These are phyloP conservation scores for Penicillium sp. DNA, from an alignment of 2,329 filamentous ascomycete species.

Conservation along the genomic window DNA sequence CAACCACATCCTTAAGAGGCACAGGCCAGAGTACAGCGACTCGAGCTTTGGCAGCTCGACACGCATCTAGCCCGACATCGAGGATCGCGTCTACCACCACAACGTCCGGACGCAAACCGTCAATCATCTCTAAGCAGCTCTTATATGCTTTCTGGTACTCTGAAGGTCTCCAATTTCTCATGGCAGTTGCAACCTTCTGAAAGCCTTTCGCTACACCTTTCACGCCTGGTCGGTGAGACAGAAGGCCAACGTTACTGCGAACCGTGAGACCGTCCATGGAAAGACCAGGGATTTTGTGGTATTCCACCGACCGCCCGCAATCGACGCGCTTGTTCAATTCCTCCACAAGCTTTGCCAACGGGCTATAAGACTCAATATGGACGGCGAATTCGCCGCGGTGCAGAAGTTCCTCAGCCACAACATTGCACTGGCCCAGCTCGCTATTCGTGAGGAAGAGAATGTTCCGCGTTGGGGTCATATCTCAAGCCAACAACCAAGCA, in stretches of 20 bases:
- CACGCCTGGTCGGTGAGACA: slow-evolving; percentile 37
- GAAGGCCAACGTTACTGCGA: slow-evolving; percentile 28
- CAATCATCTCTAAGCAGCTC: slow-evolving; percentile 42
- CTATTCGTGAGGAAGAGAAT: slow-evolving; percentile 50
- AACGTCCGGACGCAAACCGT: slow-evolving; percentile 41
- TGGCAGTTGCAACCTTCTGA: slow-evolving; percentile 28
- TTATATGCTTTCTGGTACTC: slow-evolving; percentile 47
- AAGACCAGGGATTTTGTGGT: slow-evolving; percentile 38
- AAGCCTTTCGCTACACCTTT: slow-evolving; percentile 38
- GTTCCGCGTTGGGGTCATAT: slow-evolving; percentile 19
- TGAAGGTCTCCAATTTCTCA: slow-evolving; percentile 40
- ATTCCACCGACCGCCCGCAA: slow-evolving; percentile 17
- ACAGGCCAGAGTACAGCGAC: slow-evolving; percentile 50
- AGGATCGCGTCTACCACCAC: slow-evolving; percentile 50
- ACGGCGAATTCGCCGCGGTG: slow-evolving; percentile 41
- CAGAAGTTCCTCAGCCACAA: slow-evolving; percentile 45
- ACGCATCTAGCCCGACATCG: slow-evolving; percentile 48
- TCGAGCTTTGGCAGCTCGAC: slow-evolving; percentile 36
- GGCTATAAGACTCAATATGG: slow-evolving; percentile 49
- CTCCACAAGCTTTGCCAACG: slow-evolving; percentile 37
- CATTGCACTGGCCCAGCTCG: slow-evolving; percentile 52
- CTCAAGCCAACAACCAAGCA: neutral
- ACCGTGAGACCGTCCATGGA: slow-evolving; percentile 38
- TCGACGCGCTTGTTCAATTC: slow-evolving; percentile 24
- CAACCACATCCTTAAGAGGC: slow-evolving; percentile 45